These are phyloP conservation scores for Trichoderma aggressivum DNA, from an alignment of 2,329 filamentous ascomycete species.

Conservation along the genomic window DNA sequence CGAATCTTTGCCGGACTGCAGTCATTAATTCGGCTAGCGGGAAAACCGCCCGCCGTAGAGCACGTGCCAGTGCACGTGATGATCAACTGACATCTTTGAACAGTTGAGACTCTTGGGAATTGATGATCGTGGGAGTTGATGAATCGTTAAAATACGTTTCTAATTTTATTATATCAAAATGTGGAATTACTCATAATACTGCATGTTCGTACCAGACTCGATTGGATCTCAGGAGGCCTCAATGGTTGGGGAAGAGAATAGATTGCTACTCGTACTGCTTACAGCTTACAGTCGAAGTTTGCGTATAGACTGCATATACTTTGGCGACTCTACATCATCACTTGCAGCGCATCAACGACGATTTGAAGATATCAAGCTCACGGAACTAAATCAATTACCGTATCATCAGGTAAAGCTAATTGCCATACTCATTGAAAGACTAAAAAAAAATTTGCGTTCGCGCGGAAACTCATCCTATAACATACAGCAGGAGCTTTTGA, in stretches of 20 bases:
- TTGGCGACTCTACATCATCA: neutral
- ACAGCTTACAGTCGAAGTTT: neutral
- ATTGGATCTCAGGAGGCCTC: neutral
- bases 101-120: neutral
- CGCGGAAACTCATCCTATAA: neutral
- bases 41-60: slow-evolving; percentile 34
- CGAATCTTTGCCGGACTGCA: slow-evolving; percentile 47
- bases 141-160: neutral
- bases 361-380: neutral
- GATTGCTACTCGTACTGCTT: neutral
- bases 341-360: neutral
- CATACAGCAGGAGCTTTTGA: neutral
- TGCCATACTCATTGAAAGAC: neutral
- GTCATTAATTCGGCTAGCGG: slow-evolving; percentile 39
- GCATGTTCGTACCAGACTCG: neutral
- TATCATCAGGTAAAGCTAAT: neutral
- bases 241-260: neutral
- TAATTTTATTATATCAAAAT: neutral
- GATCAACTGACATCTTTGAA: neutral
- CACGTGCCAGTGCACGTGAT: slow-evolving; percentile 33
- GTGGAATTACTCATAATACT: neutral
- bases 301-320: neutral
- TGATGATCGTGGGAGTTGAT: neutral
- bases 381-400: neutral
- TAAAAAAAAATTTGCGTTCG: neutral